Percentiles rank a stretch among this genome's conserved stretches.
These are phyloP conservation scores for Podaxis sp. DNA, from an alignment of 768 basidiomycete species.

Conservation along the genomic window DNA sequence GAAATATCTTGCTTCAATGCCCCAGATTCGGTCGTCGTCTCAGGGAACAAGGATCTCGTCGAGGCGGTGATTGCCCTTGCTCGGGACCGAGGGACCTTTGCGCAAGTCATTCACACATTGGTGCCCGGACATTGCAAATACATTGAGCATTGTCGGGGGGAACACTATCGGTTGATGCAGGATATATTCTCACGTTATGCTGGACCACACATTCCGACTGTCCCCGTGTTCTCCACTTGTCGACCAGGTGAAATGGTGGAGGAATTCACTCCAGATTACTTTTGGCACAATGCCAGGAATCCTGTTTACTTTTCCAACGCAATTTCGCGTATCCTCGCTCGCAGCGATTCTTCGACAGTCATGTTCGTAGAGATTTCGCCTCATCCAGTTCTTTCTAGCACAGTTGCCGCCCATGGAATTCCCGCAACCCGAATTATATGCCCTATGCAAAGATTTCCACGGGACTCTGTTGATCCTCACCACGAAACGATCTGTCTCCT, in stretches of 20 bases:
- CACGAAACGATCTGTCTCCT: neutral
- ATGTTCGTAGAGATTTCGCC: constrained; percentile 34
- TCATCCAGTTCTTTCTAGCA: constrained; percentile 30
- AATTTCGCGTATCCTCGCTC: constrained; percentile 20
- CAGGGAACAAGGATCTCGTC: constrained; percentile 25
- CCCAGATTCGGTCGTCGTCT: constrained; percentile 30
- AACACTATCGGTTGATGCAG: constrained; percentile 23
- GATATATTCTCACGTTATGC: constrained; percentile 30
- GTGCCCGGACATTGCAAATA: constrained; percentile 34
- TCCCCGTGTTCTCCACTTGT: constrained; percentile 32
- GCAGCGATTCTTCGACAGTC: constrained; percentile 15
- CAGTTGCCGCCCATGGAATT: constrained; percentile 23
- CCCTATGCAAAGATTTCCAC: constrained; percentile 2
- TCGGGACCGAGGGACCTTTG: constrained; percentile 24
- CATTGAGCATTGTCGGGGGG: constrained; percentile 29
- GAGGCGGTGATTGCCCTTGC: constrained; percentile 27
- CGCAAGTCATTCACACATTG: constrained; percentile 30
- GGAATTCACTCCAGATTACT: constrained; percentile 31
- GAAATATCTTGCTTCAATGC: constrained; percentile 41
- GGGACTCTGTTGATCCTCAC: neutral
- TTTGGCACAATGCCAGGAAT: constrained; percentile 33
- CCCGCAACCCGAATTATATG: constrained; percentile 13
- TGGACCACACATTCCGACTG: constrained; percentile 19
- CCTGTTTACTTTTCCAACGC: constrained; percentile 34
- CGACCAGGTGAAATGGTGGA: constrained; percentile 21